Percentiles rank a stretch among this genome's conserved stretches.
Conservation (phyloP, 1,139 yeast species). For the Yamadazyma sp. region DNA sequence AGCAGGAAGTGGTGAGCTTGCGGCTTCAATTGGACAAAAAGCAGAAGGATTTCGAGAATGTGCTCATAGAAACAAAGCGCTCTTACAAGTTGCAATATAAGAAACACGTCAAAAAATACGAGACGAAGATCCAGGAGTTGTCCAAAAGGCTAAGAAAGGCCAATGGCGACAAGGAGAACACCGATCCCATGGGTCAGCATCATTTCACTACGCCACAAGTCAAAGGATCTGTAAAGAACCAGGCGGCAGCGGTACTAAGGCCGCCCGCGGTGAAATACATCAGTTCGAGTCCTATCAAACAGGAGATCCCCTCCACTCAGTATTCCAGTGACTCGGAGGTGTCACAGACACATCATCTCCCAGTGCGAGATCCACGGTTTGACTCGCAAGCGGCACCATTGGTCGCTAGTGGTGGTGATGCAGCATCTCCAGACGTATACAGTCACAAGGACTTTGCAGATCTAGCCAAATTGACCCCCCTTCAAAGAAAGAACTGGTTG, state of each 20-base stretch:
- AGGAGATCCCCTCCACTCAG: constrained; percentile 10
- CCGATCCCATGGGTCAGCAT: constrained; percentile 17
- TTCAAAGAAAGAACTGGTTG: constrained; percentile 33
- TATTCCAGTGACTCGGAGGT: constrained; percentile 11
- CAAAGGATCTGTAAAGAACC: neutral
- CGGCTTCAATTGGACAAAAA: constrained; percentile 5
- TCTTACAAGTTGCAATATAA: constrained; percentile 14
- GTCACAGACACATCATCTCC: neutral
- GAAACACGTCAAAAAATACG: constrained; percentile 14
- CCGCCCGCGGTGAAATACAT: neutral
- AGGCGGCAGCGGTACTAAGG: neutral
- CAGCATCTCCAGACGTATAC: neutral
- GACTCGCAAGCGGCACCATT: neutral
- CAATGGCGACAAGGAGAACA: constrained; percentile 6
- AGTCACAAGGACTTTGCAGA: constrained; percentile 6
- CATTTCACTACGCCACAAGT: constrained; percentile 4
- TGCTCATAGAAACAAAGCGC: constrained; percentile 12
- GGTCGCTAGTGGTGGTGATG: neutral
- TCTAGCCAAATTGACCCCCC: constrained; percentile 16
- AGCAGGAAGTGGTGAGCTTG: constrained; percentile 4
- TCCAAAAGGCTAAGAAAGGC: constrained; percentile 1
- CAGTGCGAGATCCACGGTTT: neutral
- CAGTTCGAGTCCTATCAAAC: constrained; percentile 10
- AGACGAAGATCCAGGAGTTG: constrained; percentile 13
- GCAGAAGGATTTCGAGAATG: constrained; percentile 8